Base-by-base conservation (phyloP, 768 basidiomycete genomes). In the Naganishia kalamii region DNA sequence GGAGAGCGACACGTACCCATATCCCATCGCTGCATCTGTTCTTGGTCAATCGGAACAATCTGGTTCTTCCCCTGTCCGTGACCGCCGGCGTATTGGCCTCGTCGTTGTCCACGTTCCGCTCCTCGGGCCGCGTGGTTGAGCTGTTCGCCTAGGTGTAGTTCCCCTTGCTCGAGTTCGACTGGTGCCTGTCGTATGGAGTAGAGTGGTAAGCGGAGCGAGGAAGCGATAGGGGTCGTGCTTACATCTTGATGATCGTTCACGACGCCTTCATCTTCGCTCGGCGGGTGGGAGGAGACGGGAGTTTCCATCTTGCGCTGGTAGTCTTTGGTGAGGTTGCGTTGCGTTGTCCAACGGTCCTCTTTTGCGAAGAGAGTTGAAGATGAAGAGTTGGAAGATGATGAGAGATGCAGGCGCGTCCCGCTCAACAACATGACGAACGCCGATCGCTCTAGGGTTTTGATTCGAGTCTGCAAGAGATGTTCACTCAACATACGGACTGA, bases 261-360 rank as follows among this genome's bases (percentile, higher is more conserved):
- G 3, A 52, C 15, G 29, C n/a, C 33, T 7, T 37, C 33, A 25
- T 21, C 23, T 35, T 40, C 37, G 13, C 54, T 57, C 5, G 35
- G 35, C 19, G 54, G 35, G 54, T 29, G 23, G 6, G 54, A 40
- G 27, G 33, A 37, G 35, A 21, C 13, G 2, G 54, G 54, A 23
- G 54, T 57, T 23, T 57, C 54, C 54, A 57, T 57, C 6, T 25
- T 57, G 48, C 46, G 48, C 8, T n/a, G n/a, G n/a, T n/a, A n/a
- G n/a, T n/a, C n/a, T n/a, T n/a, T n/a, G n/a, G n/a, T n/a, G n/a
- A n/a, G n/a, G n/a, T n/a, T n/a, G n/a, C n/a, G n/a, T n/a, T n/a
- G n/a, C n/a, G n/a, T n/a, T n/a, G n/a, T n/a, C n/a, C n/a, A n/a
- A n/a, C n/a, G n/a, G n/a, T n/a, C n/a, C n/a, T n/a, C n/a, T n/a